A percentile compares a stretch with the other conserved stretches of the same genome.
phyloP scores from a whole-genome alignment of 2,329 filamentous ascomycete genomes.

The Neonectria hederae region DNA sequence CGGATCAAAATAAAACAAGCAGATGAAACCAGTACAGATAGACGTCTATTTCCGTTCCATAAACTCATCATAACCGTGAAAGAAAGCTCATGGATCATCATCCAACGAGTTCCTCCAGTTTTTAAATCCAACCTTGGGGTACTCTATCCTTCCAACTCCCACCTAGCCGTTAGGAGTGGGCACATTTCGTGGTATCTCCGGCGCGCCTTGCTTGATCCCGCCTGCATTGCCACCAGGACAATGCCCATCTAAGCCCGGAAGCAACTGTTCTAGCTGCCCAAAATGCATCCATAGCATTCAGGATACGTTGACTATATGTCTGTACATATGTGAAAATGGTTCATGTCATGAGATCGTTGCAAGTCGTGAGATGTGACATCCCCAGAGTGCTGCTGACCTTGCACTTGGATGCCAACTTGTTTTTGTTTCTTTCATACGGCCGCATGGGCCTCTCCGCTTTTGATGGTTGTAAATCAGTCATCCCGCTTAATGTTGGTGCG shows the following conservation, averaged over 20 bases:
- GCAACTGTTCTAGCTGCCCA: constrained; percentile 29
- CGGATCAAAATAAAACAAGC: constrained; percentile 9
- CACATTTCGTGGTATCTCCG: constrained; percentile 19
- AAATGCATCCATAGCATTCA: constrained; percentile 36
- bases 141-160: constrained; percentile 8
- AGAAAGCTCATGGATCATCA: constrained; percentile 4
- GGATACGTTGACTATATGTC: constrained; percentile 29
- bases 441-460: neutral
- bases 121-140: constrained; percentile 24
- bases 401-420: constrained; percentile 3
- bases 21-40: constrained; percentile 24
- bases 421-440: neutral
- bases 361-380: constrained; percentile 29
- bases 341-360: constrained; percentile 28
- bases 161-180: neutral
- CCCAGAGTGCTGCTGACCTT: constrained; percentile 10
- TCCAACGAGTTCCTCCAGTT: neutral
- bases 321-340: constrained; percentile 21
- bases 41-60: constrained; percentile 31
- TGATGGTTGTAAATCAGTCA: constrained; percentile 40
- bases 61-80: neutral
- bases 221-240: constrained; percentile 10
- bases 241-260: constrained; percentile 18
- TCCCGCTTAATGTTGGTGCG: constrained; percentile 51
- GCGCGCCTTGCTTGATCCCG: constrained; percentile 17